Percentiles rank a stretch among this genome's conserved stretches.
Conservation (phyloP, 2,329 filamentous ascomycete genomes). For the Microcyclospora tardicrescens region DNA sequence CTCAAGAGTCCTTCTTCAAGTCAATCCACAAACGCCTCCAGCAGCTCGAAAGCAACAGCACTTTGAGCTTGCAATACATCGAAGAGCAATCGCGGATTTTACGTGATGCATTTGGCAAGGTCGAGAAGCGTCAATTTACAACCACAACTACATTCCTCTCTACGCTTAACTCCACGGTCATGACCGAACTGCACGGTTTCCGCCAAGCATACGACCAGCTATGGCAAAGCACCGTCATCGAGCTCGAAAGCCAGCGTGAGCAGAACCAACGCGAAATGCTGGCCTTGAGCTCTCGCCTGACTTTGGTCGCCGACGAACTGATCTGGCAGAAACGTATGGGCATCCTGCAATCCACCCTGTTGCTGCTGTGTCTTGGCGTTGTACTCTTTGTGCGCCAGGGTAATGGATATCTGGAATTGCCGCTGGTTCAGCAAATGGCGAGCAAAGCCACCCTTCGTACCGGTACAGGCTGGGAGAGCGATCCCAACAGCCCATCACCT, state of each 20-base stretch:
- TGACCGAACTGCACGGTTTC: constrained; percentile 64
- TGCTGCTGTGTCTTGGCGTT: constrained; percentile 74
- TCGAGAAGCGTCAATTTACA: constrained; percentile 76
- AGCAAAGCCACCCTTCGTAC: constrained; percentile 22
- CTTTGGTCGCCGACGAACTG: constrained; percentile 85
- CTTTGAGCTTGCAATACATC: constrained; percentile 86
- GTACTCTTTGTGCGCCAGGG: constrained; percentile 56
- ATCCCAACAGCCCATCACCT: constrained; percentile 25
- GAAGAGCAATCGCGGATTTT: constrained; percentile 89
- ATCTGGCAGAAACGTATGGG: constrained; percentile 77
- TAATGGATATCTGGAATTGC: constrained; percentile 26
- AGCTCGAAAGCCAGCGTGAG: constrained; percentile 77
- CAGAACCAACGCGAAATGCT: constrained; percentile 72
- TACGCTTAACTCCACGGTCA: constrained; percentile 74
- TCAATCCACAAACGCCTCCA: constrained; percentile 86
- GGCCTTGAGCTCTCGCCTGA: constrained; percentile 67
- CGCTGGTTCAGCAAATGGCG: constrained; percentile 33
- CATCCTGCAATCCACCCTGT: constrained; percentile 76
- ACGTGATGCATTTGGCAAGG: constrained; percentile 71
- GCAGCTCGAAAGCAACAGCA: constrained; percentile 82
- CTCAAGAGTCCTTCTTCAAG: constrained; percentile 97
- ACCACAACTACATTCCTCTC: constrained; percentile 74
- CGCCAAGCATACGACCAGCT: constrained; percentile 86
- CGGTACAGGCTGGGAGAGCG: constrained; percentile 21
- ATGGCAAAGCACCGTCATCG: constrained; percentile 89